phyloP scores from a whole-genome alignment of 192 early-diverging fungal species.

The Linnemannia exigua region DNA sequence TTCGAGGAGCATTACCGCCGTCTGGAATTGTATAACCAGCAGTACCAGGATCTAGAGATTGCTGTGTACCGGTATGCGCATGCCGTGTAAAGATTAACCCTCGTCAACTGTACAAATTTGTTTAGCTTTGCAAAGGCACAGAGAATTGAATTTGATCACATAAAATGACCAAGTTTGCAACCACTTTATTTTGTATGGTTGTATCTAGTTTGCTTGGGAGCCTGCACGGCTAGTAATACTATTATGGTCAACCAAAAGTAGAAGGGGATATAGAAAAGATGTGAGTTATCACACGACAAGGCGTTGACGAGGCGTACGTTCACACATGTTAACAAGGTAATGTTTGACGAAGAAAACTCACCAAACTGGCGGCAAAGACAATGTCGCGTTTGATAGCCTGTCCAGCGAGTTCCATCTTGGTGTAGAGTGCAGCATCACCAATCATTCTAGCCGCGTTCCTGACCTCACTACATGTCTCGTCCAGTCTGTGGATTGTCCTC shows the following conservation, averaged over 20 bases:
- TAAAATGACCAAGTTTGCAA: neutral
- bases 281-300: too few species aligned
- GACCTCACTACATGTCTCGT: constrained; percentile 94
- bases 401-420: constrained; percentile 93
- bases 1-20: constrained; percentile 47
- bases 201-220: too few species aligned
- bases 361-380: constrained; percentile 94
- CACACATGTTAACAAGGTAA: too few species aligned
- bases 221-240: too few species aligned
- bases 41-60: constrained; percentile 31
- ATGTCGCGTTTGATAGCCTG: constrained; percentile 93
- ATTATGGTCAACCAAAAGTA: too few species aligned
- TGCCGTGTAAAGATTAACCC: constrained; percentile 15
- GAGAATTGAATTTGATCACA: neutral
- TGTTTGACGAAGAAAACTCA: constrained; percentile 8
- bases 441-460: constrained; percentile 87
- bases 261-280: too few species aligned
- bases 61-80: constrained; percentile 48
- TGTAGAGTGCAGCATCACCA: constrained; percentile 89
- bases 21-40: constrained; percentile 34
- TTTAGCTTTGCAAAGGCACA: neutral
- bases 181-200: too few species aligned
- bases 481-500: constrained; percentile 91
- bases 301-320: too few species aligned
- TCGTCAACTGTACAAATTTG: neutral